phyloP scores from a whole-genome alignment of 371 early-diverging fungal species.

The Zychaea mexicana region DNA sequence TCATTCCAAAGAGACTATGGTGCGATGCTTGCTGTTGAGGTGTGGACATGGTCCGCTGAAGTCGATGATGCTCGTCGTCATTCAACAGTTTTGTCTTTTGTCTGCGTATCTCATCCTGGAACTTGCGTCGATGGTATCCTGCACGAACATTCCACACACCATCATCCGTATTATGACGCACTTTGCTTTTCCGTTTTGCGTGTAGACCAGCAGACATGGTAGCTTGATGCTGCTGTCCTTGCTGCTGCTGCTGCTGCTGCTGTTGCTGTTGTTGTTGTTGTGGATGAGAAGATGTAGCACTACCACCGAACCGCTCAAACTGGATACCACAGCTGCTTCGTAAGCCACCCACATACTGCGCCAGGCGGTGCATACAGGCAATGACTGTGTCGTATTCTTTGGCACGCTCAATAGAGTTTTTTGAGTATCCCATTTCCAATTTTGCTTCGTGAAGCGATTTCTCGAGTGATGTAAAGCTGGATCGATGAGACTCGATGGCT shows the following conservation, averaged over 20 bases:
- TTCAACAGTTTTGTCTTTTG: conserved; percentile 29
- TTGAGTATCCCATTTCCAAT: conserved; percentile 60
- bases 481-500: conserved; percentile 64
- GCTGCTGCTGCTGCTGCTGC: no score
- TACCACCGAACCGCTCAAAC: conserved; percentile 56
- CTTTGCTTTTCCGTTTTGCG: not conserved
- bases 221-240: no score
- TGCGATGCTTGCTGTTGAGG: not conserved
- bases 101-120: conserved; percentile 43
- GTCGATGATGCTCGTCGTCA: conserved; percentile 6
- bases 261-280: no score
- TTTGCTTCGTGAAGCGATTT: conserved; percentile 65
- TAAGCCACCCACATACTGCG: conserved; percentile 69
- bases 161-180: not conserved
- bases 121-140: conserved; percentile 42
- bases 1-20: not conserved
- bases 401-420: conserved; percentile 46
- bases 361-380: conserved; percentile 59
- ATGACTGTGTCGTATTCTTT: conserved; percentile 47
- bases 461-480: conserved; percentile 63
- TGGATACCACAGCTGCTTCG: conserved; percentile 70
- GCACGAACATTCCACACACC: conserved; percentile 46
- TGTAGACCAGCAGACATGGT: conserved; percentile 6
- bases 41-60: not conserved
- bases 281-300: not conserved